phyloP scores from a whole-genome alignment of 176 grass and related monocot species.

The Bromus sterilis region DNA sequence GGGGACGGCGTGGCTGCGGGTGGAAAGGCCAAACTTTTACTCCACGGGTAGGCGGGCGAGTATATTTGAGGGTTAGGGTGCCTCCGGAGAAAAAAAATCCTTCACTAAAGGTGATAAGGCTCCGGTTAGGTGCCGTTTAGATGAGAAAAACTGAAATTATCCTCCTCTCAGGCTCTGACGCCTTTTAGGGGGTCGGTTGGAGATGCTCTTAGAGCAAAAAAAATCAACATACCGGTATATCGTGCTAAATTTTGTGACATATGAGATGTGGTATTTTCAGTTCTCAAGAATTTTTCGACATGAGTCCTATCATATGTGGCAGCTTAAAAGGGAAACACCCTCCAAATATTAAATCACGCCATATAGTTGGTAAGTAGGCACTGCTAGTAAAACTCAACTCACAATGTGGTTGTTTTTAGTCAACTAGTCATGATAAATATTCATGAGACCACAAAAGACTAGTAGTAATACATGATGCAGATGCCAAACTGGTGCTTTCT shows the following conservation, averaged over 20 bases:
- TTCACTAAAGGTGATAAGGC: no score
- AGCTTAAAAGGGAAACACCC: background rate
- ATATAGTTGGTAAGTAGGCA: slow-evolving; percentile 2
- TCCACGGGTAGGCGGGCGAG: no score
- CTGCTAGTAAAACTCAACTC: background rate
- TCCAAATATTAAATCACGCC: background rate
- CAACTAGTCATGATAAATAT: background rate
- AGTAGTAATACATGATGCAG: background rate
- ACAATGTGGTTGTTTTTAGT: background rate
- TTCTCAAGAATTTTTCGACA: background rate
- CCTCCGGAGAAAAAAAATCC: no score
- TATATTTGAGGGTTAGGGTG: no score
- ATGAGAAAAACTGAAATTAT: no score
- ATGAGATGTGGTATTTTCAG: background rate
- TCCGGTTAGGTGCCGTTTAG: no score
- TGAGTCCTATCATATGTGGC: background rate
- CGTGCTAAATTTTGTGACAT: slow-evolving; percentile 6
- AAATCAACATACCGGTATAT: background rate
- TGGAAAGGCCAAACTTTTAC: no score
- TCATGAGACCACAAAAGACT: background rate
- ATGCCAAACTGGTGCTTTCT: background rate
- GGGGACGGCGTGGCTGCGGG: no score
- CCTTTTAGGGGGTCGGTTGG: no score
- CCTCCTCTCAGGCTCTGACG: no score
- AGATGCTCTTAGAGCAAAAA: no score